Evolutionary conservation across 2,329 filamentous ascomycete genomes (phyloP), one percentile per base, ranked within the genome.

Genomic region (Epichloe typhina): DNA sequence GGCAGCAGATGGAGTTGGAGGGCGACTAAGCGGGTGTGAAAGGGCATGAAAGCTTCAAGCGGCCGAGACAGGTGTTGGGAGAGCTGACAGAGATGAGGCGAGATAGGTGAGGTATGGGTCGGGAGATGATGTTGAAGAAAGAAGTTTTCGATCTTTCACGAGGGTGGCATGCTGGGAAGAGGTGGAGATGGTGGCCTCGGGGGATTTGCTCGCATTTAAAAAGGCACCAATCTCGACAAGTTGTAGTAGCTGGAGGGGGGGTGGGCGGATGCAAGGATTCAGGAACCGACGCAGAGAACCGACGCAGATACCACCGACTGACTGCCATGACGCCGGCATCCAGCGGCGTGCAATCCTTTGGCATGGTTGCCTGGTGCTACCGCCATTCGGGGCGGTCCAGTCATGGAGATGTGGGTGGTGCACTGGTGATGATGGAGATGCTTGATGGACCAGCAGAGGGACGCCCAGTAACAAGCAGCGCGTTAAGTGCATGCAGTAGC

Each of bases 361-460:
- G 58, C 56, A 57, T 59, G 61, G 64, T 62, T 66, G 64, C 61
- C 64, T 66, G 56, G 59, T 56, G 58, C 53, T 55, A 54, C 53
- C 50, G 50, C 52, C 50, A 46, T 52, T 55, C 56, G 26, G 40
- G 49, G 43, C 19, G 6, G 33, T 23, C 44, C 19, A 23, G 33
- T 26, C n/a, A 44, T 37, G 47, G 39, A 23, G 46, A 38, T 46
- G 26, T 13, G 15, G 4, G 39, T 35, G 23, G 17, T 19, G 17
- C 17, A 19, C 17, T 19, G 17, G 13, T 49, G 26, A 19, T 40
- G 46, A 31, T 45, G 26, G 42, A 33, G 9, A n/a, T 39, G 38
- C n/a, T 40, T n/a, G 15, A 40, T 13, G 36, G 13, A 39, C n/a
- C 36, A 13, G 13, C 46, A 36, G 23, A 44, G 23, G 23, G 15